phyloP scores from a whole-genome alignment of 192 early-diverging fungal species.

The Coemansia sp. region DNA sequence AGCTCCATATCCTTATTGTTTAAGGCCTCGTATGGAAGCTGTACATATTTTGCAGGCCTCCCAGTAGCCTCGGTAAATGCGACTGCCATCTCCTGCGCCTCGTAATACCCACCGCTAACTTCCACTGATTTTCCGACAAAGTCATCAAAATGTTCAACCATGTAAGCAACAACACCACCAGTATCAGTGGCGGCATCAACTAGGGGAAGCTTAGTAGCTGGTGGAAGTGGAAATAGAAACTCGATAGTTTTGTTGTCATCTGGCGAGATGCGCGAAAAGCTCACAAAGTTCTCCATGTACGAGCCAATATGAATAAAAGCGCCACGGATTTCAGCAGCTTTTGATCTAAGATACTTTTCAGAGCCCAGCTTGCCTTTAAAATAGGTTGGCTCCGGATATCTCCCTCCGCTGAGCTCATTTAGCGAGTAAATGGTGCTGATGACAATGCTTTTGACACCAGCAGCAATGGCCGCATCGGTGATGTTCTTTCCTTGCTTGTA shows the following conservation, averaged over 20 bases:
- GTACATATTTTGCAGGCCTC: conserved; percentile 27
- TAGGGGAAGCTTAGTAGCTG: conserved; percentile 29
- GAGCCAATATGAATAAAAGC: conserved; percentile 25
- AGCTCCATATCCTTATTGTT: conserved; percentile 13
- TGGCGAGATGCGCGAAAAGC: conserved; percentile 32
- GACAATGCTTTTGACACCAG: conserved; percentile 23
- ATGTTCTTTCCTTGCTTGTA: conserved; percentile 41
- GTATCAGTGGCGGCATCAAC: conserved; percentile 39
- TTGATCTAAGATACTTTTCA: conserved; percentile 35
- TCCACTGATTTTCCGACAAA: conserved; percentile 17
- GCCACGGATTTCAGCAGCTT: conserved; percentile 18
- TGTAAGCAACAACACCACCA: conserved; percentile 34
- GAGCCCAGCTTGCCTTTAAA: conserved; percentile 41
- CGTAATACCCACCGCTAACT: conserved; percentile 35
- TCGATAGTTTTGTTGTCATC: conserved; percentile 41
- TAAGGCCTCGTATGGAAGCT: conserved; percentile 19
- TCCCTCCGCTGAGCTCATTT: conserved; percentile 20
- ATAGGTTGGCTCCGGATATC: conserved; percentile 19
- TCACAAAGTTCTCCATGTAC: conserved; percentile 45
- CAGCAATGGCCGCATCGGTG: conserved; percentile 39
- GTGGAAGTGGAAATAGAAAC: conserved; percentile 30
- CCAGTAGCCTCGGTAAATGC: conserved; percentile 44
- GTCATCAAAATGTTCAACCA: conserved; percentile 37
- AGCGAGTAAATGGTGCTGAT: conserved; percentile 38
- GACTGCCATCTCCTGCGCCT: conserved; percentile 40